A percentile compares a stretch with the other conserved stretches of the same genome.
Evolutionary conservation across 2,329 filamentous ascomycete genomes (phyloP).

Genomic region (Plectosphaerella sp.): DNA sequence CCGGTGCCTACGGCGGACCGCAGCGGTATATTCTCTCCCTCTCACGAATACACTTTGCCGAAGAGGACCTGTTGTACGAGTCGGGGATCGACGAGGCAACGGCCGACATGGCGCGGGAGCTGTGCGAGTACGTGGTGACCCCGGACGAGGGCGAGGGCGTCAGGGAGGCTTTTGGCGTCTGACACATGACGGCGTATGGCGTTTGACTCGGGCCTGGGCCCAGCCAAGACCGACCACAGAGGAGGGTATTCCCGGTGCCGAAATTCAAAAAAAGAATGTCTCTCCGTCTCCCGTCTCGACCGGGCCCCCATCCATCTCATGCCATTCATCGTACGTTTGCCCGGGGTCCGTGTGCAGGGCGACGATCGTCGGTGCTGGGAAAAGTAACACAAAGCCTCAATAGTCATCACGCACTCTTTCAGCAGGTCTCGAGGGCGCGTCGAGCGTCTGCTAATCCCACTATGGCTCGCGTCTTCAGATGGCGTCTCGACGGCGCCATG

Average conservation of each 20-base stretch:
- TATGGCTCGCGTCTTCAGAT: no score
- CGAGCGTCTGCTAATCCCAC: no score
- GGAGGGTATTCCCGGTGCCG: neutral
- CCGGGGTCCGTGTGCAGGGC: no score
- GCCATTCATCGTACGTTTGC: no score
- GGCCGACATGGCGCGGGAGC: constrained; percentile 72
- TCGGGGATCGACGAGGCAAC: constrained; percentile 72
- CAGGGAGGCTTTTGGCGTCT: constrained; percentile 35
- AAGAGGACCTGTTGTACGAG: constrained; percentile 75
- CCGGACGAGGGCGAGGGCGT: constrained; percentile 58
- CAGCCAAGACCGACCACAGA: neutral
- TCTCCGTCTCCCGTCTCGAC: neutral
- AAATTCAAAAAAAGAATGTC: no score
- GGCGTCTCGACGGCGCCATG: no score
- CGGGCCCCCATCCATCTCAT: neutral
- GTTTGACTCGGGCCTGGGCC: neutral
- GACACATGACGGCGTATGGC: constrained; percentile 1
- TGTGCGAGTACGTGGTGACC: constrained; percentile 77
- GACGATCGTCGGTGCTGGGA: no score
- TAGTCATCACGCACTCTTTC: no score
- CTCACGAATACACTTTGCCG: constrained; percentile 78
- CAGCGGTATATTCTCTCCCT: constrained; percentile 81
- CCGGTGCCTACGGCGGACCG: constrained; percentile 63
- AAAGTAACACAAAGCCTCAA: no score
- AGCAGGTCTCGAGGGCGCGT: no score